Percentiles rank a stretch among this genome's conserved stretches.
Evolutionary conservation across 768 basidiomycete species (phyloP).

Genomic region (Hypholoma sublateritium): DNA sequence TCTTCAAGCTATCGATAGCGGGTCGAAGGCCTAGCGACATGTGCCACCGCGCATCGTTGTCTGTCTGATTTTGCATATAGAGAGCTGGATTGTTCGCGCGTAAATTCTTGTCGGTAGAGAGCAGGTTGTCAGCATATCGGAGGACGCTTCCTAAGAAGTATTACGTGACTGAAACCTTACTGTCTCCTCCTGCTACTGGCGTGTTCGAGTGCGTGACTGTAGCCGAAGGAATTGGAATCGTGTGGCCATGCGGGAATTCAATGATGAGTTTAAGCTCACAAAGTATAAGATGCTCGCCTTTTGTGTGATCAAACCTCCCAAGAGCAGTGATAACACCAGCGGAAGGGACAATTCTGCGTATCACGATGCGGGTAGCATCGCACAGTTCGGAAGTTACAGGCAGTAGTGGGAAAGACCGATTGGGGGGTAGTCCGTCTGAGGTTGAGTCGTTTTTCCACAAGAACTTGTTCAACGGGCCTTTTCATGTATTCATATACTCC

Average conservation of each 20-base stretch:
- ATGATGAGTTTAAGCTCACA: slow-evolving; percentile 24
- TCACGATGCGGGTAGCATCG: slow-evolving; percentile 24
- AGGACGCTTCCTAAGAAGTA: slow-evolving; percentile 27
- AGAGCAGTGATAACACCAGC: slow-evolving; percentile 11
- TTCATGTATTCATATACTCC: slow-evolving; percentile 2
- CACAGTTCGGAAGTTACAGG: slow-evolving; percentile 7
- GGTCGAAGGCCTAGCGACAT: too few species aligned
- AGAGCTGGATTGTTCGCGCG: neutral
- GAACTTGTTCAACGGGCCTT: neutral
- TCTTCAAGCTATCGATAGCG: too few species aligned
- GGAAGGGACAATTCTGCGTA: slow-evolving; percentile 24
- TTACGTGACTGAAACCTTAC: slow-evolving; percentile 23
- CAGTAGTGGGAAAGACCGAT: neutral
- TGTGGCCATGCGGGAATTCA: slow-evolving; percentile 18
- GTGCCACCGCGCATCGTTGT: neutral
- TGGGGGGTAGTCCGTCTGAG: neutral
- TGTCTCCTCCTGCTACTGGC: slow-evolving; percentile 16
- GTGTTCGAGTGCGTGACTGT: slow-evolving; percentile 25
- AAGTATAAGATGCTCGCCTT: slow-evolving; percentile 32
- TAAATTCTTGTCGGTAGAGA: slow-evolving; percentile 8
- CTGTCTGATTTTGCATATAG: neutral
- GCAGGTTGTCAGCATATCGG: slow-evolving; percentile 24
- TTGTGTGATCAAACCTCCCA: slow-evolving; percentile 24
- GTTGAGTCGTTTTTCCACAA: neutral
- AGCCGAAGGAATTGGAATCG: slow-evolving; percentile 28